Base-by-base conservation (phyloP, 2,329 filamentous ascomycete species). In the Xylariaceae sp. region DNA sequence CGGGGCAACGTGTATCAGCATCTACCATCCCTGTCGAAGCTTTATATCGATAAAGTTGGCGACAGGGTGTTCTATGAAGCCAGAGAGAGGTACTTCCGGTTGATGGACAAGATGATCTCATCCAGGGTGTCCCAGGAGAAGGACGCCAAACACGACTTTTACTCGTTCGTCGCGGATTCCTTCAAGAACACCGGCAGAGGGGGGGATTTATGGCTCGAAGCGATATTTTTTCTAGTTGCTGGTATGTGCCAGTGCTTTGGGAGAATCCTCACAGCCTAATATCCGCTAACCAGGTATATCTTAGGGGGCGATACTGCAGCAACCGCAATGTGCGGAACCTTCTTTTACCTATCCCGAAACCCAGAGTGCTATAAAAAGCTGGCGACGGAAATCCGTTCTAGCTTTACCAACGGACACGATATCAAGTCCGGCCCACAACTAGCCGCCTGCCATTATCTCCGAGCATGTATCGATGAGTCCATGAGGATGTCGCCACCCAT, bases 271-370 rank as follows among this genome's bases (percentile, higher is more conserved):
- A 12, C 18, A 19, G 31, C 18, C 15, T 10, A 11, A 33, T 35
- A 17, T 27, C 22, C 33, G 19, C 18, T 39, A 15, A 15, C 22
- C 11, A 11, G 6, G 30, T 18, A 31, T 19, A 36, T 22, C 27
- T 10, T 31, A 51, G 49, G 46, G 10, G 47, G 46, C 12, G 44
- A 41, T 15, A 52, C 54, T n/a, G 49, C 48, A 10, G 30, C 52
- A 9, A 41, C 49, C 12, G 44, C 46, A 6, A 47, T 54, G 30
- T 50, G 49, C 27, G 52, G 27, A 10, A n/a, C 48, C 2, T 47
- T 56, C 30, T 54, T 52, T 32, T 56, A 56, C 22, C 36, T 56
- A 17, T 54, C 52, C 6, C 49, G 52, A 1, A 40, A 52, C 32
- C 44, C 46, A 2, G 33, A 39, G 9, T 14, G 31, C 39, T 54